Evolutionary conservation across 495 filamentous ascomycete species (phyloP).

Genomic region (Aspergillus haitiensis): DNA sequence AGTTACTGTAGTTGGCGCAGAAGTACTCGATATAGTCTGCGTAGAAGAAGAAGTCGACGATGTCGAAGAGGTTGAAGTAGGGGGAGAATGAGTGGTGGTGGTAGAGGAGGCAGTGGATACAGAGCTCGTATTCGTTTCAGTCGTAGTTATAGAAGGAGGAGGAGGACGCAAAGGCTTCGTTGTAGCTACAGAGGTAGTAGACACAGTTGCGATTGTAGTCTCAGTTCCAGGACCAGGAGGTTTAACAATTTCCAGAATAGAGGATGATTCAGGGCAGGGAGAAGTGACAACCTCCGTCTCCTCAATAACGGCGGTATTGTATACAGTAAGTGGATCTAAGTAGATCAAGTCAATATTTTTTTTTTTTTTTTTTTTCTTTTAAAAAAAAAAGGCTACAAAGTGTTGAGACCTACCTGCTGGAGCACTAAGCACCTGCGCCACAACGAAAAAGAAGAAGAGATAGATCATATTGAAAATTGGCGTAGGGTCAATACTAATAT

Average conservation of each 20-base stretch:
- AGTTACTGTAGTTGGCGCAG: not conserved
- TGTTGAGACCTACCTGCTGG: not conserved
- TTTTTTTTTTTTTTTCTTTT: not conserved
- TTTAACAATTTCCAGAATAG: not conserved
- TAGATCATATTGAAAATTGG: not conserved
- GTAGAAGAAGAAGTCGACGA: not conserved
- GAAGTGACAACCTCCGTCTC: not conserved
- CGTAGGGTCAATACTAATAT: not conserved
- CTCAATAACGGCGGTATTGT: not conserved
- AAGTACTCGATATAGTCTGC: not conserved
- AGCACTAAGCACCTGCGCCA: not conserved
- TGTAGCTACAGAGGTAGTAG: not conserved
- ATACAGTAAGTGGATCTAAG: not conserved
- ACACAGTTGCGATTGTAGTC: too few relatives aligned
- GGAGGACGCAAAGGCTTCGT: not conserved
- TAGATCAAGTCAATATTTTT: not conserved
- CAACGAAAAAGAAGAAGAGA: not conserved
- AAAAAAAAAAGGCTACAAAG: not conserved
- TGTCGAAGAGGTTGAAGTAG: too few relatives aligned
- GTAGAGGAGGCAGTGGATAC: too few relatives aligned
- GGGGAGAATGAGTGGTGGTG: too few relatives aligned
- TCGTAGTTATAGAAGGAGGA: not conserved
- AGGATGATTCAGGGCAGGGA: not conserved
- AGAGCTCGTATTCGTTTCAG: too few relatives aligned
- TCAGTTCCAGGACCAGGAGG: not conserved